Evolutionary conservation across 2,329 filamentous ascomycete species (phyloP), one percentile per base, ranked within the genome.

Genomic region (Aspergillus carbonarius): DNA sequence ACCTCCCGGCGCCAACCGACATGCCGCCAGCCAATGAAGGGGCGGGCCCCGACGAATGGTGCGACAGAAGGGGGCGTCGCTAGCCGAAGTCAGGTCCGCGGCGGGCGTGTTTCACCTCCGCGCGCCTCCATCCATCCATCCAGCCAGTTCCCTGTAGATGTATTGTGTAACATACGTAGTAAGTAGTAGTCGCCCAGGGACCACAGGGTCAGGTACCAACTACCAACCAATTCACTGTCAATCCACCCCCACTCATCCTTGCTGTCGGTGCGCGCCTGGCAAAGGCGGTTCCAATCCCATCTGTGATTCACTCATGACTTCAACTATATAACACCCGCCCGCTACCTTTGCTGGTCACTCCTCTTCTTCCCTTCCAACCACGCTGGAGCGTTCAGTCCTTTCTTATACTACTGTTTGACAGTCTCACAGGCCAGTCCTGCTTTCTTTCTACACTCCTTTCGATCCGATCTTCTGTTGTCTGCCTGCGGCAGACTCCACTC

Each of bases 361-460:
- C 34, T 37, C 54, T 35, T 42, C 57, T 58, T 57, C 53, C 61
- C 37, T 60, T 61, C 49, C 57, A 54, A 56, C 54, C 60, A 65
- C 65, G 65, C 65, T 67, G 61, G 63, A 59, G 56, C 68, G 67
- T 59, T 63, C 62, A 37, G 57, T 67, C 61, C 58, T 65, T 68
- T 61, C 57, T 44, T 53, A 55, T 62, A 39, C 59, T 9, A 58
- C 58, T 61, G 64, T 71, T 74, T 66, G 68, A 67, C 64, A 66
- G 50, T 63, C 57, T 25, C 57, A 61, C 70, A 70, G 73, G 72
- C 73, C 64, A 74, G 73, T 68, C 65, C 72, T 72, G 74, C 69
- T 70, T 59, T 70, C 64, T 56, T 72, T 62, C 63, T 62, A 64
- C 62, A 63, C 55, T 63, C 61, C 53, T 62, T 65, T 57, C 58